A percentile compares a stretch with the other conserved stretches of the same genome.
Conservation (phyloP, 73 alveolate species). For the Paramecium biaurelia region DNA sequence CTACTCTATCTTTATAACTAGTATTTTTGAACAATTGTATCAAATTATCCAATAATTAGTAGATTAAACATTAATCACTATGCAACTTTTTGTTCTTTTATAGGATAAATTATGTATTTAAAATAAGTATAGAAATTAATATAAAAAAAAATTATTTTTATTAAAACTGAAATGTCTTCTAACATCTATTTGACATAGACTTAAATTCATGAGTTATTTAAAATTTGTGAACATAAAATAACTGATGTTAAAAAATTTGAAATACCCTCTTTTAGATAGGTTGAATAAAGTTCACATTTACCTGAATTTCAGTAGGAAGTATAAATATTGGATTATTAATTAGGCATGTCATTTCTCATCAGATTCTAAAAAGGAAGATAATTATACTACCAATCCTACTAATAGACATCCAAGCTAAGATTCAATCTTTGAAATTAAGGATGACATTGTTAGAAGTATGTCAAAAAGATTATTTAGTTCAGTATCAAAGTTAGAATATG, state of each 20-base stretch:
- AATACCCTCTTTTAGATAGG: neutral
- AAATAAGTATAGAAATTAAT: neutral
- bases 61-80: too few relatives aligned
- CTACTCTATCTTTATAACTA: neutral
- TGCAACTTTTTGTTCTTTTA: too few relatives aligned
- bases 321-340: neutral
- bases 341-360: neutral
- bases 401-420: neutral
- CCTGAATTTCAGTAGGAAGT: neutral
- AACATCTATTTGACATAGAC: neutral
- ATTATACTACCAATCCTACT: neutral
- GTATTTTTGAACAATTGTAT: too few relatives aligned
- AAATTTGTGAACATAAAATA: neutral
- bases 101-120: neutral
- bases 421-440: neutral
- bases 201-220: neutral
- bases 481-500: constrained; percentile 6
- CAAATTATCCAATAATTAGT: too few relatives aligned
- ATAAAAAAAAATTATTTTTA: neutral
- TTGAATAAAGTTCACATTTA: neutral
- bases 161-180: neutral
- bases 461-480: neutral
- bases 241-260: neutral
- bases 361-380: neutral
- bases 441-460: neutral